Conservation (phyloP, 2,329 filamentous ascomycete species). For the Fusarium agapanthi region DNA sequence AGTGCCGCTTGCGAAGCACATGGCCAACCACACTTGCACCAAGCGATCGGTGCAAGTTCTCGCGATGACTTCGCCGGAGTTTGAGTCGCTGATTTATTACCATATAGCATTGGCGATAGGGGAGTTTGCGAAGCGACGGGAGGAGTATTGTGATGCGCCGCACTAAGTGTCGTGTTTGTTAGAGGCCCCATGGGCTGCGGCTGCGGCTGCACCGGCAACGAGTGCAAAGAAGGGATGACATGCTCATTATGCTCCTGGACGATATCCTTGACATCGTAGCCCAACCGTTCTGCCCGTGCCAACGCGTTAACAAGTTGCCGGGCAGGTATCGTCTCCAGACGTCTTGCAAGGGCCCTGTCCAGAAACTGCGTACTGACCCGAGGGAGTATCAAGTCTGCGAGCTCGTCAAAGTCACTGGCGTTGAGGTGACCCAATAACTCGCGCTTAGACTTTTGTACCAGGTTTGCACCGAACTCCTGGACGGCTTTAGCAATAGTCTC, state of each 20-base stretch:
- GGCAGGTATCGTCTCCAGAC: slow-evolving; percentile 63
- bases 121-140: slow-evolving; percentile 1
- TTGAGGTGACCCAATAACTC: slow-evolving; percentile 55
- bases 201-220: slow-evolving; percentile 17
- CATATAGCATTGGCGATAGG: background rate
- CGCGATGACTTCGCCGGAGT: background rate
- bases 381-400: slow-evolving; percentile 54
- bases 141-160: background rate
- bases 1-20: slow-evolving; percentile 47
- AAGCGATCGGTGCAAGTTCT: slow-evolving; percentile 25
- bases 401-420: slow-evolving; percentile 54
- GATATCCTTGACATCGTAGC: slow-evolving; percentile 62
- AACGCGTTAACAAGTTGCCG: slow-evolving; percentile 65
- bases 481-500: slow-evolving; percentile 51
- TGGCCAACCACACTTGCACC: slow-evolving; percentile 48
- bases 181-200: background rate
- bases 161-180: background rate
- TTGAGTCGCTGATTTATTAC: background rate
- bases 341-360: slow-evolving; percentile 60
- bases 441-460: slow-evolving; percentile 52
- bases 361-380: slow-evolving; percentile 60
- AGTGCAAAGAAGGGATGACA: slow-evolving; percentile 48
- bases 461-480: slow-evolving; percentile 55
- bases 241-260: slow-evolving; percentile 52
- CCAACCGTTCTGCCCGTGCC: slow-evolving; percentile 64